These are phyloP conservation scores for Bodo saltans DNA, from an alignment of 78 protist genomes.

Conservation along the genomic window DNA sequence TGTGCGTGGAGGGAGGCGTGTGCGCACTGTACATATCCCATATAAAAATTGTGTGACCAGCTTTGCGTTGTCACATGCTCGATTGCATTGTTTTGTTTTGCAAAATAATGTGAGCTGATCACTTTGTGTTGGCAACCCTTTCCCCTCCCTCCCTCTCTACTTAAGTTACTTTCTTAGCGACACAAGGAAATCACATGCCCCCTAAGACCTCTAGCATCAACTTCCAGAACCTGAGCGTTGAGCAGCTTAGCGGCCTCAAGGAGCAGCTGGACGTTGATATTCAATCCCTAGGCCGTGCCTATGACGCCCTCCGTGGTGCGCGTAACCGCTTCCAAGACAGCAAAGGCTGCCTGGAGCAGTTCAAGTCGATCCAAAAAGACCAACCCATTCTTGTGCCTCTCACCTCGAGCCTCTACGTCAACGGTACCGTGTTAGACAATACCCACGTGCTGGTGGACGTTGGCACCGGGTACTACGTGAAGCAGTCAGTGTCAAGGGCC, in stretches of 20 bases:
- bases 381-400: background rate
- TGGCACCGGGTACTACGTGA: background rate
- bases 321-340: constrained; percentile 13
- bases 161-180: background rate
- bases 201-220: background rate
- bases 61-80: no score
- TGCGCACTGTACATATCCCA: no score
- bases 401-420: constrained; percentile 1
- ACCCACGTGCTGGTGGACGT: background rate
- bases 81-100: no score
- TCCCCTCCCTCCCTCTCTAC: background rate
- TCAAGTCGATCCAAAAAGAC: background rate
- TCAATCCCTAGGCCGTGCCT: background rate
- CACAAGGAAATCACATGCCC: background rate
- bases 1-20: no score
- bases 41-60: no score
- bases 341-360: background rate
- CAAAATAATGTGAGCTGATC: no score
- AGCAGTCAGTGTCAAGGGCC: background rate
- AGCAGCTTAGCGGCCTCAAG: background rate
- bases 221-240: background rate
- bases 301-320: background rate
- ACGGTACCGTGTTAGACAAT: background rate
- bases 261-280: background rate
- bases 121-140: background rate